phyloP scores from a whole-genome alignment of 768 basidiomycete genomes.

The Naematelia aurantialba region DNA sequence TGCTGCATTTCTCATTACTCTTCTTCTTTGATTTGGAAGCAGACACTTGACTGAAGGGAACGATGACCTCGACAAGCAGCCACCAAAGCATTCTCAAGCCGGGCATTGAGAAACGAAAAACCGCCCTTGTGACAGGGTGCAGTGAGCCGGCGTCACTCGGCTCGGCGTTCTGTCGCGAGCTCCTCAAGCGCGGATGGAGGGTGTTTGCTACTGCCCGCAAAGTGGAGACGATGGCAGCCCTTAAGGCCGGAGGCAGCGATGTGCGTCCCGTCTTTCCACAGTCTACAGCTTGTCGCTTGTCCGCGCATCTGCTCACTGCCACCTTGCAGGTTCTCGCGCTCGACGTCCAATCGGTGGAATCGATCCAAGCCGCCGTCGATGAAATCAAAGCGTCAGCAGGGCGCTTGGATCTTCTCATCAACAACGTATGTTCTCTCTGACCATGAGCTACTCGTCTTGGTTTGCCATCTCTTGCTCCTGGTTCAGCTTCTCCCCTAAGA shows the following conservation, averaged over 20 bases:
- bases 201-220: conserved; percentile 23
- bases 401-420: conserved; percentile 12
- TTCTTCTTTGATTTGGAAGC: too few species aligned
- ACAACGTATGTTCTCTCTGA: conserved; percentile 13
- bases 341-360: conserved; percentile 7
- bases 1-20: too few species aligned
- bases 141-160: conserved; percentile 11
- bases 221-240: conserved; percentile 3
- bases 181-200: conserved; percentile 9
- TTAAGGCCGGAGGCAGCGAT: conserved; percentile 6
- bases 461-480: too few species aligned
- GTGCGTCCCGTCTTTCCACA: conserved; percentile 2
- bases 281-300: too few species aligned
- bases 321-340: conserved; percentile 7
- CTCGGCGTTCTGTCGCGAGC: conserved; percentile 6
- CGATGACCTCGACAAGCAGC: too few species aligned
- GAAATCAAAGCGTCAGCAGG: background rate
- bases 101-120: background rate
- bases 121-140: conserved; percentile 17
- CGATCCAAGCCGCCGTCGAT: background rate
- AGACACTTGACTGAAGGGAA: too few species aligned
- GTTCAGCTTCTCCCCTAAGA: too few species aligned
- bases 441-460: background rate
- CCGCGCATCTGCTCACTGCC: too few species aligned
- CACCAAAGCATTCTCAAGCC: background rate